Conservation (phyloP, 371 early-diverging fungal genomes). For the Actinomortierella wolfii region DNA sequence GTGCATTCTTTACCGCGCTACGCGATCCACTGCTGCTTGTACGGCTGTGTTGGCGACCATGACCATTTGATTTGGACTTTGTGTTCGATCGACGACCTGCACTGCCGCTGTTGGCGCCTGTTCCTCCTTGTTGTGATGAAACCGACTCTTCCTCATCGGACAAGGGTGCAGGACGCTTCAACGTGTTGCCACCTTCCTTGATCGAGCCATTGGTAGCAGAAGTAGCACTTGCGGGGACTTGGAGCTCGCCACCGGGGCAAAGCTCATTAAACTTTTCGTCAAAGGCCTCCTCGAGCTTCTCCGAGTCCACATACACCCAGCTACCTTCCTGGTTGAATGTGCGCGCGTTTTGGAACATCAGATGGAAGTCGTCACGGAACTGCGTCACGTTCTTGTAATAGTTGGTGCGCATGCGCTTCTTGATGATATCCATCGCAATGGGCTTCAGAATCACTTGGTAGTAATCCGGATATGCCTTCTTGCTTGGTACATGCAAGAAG, state of each 20-base stretch:
- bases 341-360: constrained; percentile 84
- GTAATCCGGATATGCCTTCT: constrained; percentile 81
- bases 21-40: constrained; percentile 42
- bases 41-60: constrained; percentile 36
- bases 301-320: constrained; percentile 80
- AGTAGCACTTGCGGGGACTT: constrained; percentile 12
- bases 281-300: constrained; percentile 55
- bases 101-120: constrained; percentile 8
- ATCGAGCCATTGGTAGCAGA: constrained; percentile 1
- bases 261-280: constrained; percentile 47
- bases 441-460: constrained; percentile 86
- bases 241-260: constrained; percentile 49
- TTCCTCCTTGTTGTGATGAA: constrained; percentile 25
- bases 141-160: constrained; percentile 41
- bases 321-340: constrained; percentile 81
- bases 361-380: constrained; percentile 64
- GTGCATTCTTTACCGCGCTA: constrained; percentile 28
- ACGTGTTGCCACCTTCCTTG: constrained; percentile 20
- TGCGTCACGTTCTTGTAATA: constrained; percentile 57
- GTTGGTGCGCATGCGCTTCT: constrained; percentile 59
- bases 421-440: constrained; percentile 78
- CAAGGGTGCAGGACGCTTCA: constrained; percentile 40
- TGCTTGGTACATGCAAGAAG: constrained; percentile 78
- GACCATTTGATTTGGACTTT: constrained; percentile 28
- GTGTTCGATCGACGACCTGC: constrained; percentile 12